phyloP scores from a whole-genome alignment of 495 filamentous ascomycete genomes.

The Peziza echinospora region DNA sequence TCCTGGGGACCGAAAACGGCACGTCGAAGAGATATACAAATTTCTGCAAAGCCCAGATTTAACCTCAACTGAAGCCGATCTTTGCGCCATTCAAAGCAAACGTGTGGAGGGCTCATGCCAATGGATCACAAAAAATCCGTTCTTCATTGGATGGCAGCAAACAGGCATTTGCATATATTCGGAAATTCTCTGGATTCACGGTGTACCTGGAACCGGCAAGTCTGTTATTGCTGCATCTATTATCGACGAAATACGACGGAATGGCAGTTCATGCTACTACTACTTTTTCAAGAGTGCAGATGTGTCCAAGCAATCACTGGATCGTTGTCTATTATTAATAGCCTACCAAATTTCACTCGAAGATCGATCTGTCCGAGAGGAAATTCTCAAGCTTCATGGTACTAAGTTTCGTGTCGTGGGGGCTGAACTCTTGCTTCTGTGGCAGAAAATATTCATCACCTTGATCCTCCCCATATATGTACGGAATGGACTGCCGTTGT shows the following conservation, averaged over 20 bases:
- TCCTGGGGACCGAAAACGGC: neutral
- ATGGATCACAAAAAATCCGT: conserved; percentile 18
- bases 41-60: conserved; percentile 15
- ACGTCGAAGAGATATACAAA: conserved; percentile 8
- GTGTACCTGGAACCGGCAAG: conserved; percentile 20
- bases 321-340: conserved; percentile 15
- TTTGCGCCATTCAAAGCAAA: conserved; percentile 20
- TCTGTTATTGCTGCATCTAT: conserved; percentile 21
- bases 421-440: conserved; percentile 19
- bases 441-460: conserved; percentile 23
- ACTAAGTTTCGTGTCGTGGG: conserved; percentile 8
- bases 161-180: neutral
- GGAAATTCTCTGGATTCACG: conserved; percentile 19
- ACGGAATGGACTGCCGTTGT: conserved; percentile 8
- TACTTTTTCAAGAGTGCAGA: conserved; percentile 20
- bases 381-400: conserved; percentile 18
- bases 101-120: conserved; percentile 22
- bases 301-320: conserved; percentile 9
- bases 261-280: conserved; percentile 18
- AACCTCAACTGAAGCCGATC: conserved; percentile 18
- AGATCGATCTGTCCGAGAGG: conserved; percentile 10
- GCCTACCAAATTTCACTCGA: conserved; percentile 19
- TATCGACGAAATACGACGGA: conserved; percentile 15
- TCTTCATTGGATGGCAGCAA: conserved; percentile 15
- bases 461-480: conserved; percentile 1